Conservation (phyloP, 2,329 filamentous ascomycete species). For the Lomentospora prolificans region DNA sequence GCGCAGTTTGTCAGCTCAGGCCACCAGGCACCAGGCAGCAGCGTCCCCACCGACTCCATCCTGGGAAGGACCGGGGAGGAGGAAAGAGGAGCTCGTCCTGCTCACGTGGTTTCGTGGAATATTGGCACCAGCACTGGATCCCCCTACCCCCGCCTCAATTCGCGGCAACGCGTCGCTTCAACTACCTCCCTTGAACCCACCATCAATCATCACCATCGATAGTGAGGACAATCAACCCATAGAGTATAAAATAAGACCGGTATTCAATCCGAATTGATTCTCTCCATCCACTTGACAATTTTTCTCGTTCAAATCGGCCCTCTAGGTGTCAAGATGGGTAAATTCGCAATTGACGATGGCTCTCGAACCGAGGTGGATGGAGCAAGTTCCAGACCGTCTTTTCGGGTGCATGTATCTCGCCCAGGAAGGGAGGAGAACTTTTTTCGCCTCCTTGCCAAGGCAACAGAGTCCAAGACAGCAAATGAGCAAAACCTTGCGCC, state of each 20-base stretch:
- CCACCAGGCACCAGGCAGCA: slow-evolving; percentile 6
- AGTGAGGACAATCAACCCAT: not conserved
- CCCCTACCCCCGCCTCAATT: slow-evolving; percentile 8
- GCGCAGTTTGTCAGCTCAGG: not conserved
- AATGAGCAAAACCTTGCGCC: not conserved
- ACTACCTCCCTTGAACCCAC: slow-evolving; percentile 29
- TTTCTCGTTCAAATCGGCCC: not conserved
- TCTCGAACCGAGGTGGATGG: not conserved
- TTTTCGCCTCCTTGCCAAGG: slow-evolving; percentile 7
- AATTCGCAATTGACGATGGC: not conserved
- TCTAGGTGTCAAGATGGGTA: not conserved
- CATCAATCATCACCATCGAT: slow-evolving; percentile 12
- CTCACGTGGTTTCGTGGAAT: slow-evolving; percentile 34
- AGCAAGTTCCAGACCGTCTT: slow-evolving; percentile 1
- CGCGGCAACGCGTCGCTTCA: slow-evolving; percentile 32
- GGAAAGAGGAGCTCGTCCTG: not conserved
- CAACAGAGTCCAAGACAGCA: not conserved
- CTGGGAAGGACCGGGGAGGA: not conserved
- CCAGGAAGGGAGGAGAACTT: not conserved
- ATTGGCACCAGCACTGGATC: slow-evolving; percentile 18
- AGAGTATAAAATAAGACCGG: not conserved
- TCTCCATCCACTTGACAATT: not conserved
- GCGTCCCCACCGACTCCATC: not conserved
- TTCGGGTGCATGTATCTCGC: not conserved
- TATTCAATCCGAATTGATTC: not conserved